These are phyloP conservation scores for Cephalotrichum gorgonifer DNA, from an alignment of 2,329 filamentous ascomycete genomes.

Conservation along the genomic window DNA sequence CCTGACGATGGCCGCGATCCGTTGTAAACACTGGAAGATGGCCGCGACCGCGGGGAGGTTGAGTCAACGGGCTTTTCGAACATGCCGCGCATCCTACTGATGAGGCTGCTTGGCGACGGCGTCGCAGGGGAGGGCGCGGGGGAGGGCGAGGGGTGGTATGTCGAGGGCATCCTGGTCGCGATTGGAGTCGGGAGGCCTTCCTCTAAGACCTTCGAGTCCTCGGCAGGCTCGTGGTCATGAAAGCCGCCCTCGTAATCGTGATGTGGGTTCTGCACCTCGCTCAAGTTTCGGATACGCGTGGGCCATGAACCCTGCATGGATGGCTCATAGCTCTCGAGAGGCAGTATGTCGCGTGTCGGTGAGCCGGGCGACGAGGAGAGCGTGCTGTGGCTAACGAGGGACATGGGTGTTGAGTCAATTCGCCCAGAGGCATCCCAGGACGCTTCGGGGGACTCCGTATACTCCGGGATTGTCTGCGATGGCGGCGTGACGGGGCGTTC, in stretches of 20 bases:
- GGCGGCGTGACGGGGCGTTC: conserved; percentile 12
- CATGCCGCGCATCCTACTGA: conserved; percentile 28
- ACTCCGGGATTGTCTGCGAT: conserved; percentile 8
- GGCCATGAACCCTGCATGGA: conserved; percentile 21
- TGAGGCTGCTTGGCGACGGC: conserved; percentile 18
- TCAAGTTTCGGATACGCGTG: conserved; percentile 2
- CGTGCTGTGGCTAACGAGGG: conserved; percentile 22
- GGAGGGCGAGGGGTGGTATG: conserved; percentile 7
- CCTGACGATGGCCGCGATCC: too few relatives aligned
- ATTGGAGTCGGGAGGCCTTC: conserved; percentile 8
- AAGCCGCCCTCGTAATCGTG: not conserved
- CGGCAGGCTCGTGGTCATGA: not conserved
- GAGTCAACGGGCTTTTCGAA: conserved; percentile 19
- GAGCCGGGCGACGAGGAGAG: conserved; percentile 21
- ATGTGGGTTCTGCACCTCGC: not conserved
- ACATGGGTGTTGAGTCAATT: conserved; percentile 16
- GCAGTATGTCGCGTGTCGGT: conserved; percentile 15
- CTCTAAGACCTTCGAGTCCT: not conserved
- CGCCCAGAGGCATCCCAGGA: conserved; percentile 18
- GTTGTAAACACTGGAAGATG: conserved; percentile 14
- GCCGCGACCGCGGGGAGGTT: conserved; percentile 13
- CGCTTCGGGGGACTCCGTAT: conserved; percentile 15
- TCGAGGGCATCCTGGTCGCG: conserved; percentile 4
- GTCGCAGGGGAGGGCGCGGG: not conserved
- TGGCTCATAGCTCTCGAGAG: conserved; percentile 19